Base-by-base conservation (phyloP, 306 rosid genomes). In the Rubus parviflorus region DNA sequence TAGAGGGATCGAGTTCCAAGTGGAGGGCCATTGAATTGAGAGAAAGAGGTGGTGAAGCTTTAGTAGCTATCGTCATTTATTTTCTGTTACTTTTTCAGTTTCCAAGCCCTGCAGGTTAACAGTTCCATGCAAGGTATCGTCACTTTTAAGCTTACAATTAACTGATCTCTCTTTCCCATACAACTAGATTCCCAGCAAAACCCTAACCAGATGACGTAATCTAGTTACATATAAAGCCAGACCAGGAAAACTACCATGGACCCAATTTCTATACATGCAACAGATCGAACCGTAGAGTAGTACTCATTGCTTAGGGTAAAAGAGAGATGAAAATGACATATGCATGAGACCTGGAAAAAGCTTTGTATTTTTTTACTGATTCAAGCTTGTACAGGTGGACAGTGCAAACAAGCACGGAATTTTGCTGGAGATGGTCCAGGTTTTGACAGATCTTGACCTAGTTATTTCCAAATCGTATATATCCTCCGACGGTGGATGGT, bases 401-500 rank as follows among this genome's bases (percentile, higher is more conserved):
- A 96, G 99, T 75, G 99, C 98, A 67, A 96, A 92, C 87, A 96
- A 90, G 86, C 81, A 89, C 38, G 98, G 99, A 79, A 91, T 96
- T 86, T 81, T 96, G 71, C 84, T 96, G 72, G 99, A 89, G 77
- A 92, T 96, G 99, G 99, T 92, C 73, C 99, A 92, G 76, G 96
- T 86, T 77, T 84, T 96, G 89, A 96, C 98, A 70, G 98, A 92
- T 84, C 96, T 96, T 65, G 96, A 91, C 69, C 98, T 96, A 19
- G 81, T 86, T n/a, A 96, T 96, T 77, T 89, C 96, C 60, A 96
- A 89, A 83, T 92, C 99, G 37, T 96, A 90, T 82, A 92, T 92
- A 72, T 96, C 97, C 46, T 96, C 99, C 1, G 97, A 92, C 54
- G 98, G 99, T 77, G 97, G 97, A 79, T 95, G 99, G 98, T 86